Evolutionary conservation across 1,284 basidiomycete genomes (phyloP).

Genomic region (Fomitopsis schrenkii): DNA sequence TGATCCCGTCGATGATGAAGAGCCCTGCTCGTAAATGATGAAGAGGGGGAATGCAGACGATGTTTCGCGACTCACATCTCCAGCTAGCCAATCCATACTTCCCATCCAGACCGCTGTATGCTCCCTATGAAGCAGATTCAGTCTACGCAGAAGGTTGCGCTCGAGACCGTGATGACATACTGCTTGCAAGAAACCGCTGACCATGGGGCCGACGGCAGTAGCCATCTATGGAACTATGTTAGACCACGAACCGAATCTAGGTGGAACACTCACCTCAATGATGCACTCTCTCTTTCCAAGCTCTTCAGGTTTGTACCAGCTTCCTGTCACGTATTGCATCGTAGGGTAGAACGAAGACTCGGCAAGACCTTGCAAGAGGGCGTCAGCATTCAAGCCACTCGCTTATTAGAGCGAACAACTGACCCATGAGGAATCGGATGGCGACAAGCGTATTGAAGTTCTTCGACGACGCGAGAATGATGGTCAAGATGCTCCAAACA

Average conservation of each 20-base stretch:
- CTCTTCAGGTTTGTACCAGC: constrained; percentile 39
- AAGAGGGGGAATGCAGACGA: neutral
- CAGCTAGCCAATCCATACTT: constrained; percentile 40
- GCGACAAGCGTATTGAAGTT: constrained; percentile 30
- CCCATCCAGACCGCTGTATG: constrained; percentile 39
- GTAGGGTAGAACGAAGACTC: constrained; percentile 40
- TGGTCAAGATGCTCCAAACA: constrained; percentile 35
- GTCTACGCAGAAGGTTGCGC: too few species aligned
- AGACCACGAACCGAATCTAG: neutral
- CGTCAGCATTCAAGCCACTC: neutral
- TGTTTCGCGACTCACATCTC: constrained; percentile 30
- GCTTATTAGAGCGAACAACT: constrained; percentile 7
- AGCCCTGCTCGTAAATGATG: constrained; percentile 23
- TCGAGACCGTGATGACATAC: constrained; percentile 16
- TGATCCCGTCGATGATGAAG: constrained; percentile 43
- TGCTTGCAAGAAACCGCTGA: constrained; percentile 35
- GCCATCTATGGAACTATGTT: constrained; percentile 24
- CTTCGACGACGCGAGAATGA: constrained; percentile 33
- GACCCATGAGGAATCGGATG: constrained; percentile 35
- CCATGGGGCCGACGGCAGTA: constrained; percentile 38
- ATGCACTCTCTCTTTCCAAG: constrained; percentile 38
- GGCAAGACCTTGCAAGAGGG: constrained; percentile 26
- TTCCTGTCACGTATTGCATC: constrained; percentile 39
- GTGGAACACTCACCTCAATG: constrained; percentile 29
- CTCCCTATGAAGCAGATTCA: constrained; percentile 24